Conservation (phyloP, 2,329 filamentous ascomycete genomes). For the Calonectria montana region DNA sequence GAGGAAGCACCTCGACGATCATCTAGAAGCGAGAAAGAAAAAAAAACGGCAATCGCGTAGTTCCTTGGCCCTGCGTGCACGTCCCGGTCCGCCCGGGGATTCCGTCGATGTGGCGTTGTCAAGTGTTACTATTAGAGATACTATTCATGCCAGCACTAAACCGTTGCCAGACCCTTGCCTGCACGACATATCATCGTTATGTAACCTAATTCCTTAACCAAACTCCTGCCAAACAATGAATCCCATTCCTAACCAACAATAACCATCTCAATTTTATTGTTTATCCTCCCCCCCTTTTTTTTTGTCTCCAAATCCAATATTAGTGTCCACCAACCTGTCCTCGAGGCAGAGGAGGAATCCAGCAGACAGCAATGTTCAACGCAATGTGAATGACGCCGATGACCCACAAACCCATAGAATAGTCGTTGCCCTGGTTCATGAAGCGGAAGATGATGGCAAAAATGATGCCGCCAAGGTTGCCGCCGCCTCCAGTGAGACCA, state of each 20-base stretch:
- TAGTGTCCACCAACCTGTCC: constrained; percentile 50
- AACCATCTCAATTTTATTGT: neutral
- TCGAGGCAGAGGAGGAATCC: constrained; percentile 66
- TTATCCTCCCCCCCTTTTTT: neutral
- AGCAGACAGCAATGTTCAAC: constrained; percentile 72
- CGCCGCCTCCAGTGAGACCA: constrained; percentile 81
- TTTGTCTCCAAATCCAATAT: neutral
- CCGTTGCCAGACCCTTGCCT: neutral
- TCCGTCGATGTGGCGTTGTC: neutral
- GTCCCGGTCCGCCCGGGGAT: neutral
- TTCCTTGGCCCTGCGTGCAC: neutral
- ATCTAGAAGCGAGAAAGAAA: neutral
- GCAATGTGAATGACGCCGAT: constrained; percentile 81
- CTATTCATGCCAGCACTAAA: neutral
- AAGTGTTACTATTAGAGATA: neutral
- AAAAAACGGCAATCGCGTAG: neutral
- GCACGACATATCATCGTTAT: neutral
- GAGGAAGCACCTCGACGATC: neutral
- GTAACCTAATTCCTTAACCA: neutral
- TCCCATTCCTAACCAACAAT: neutral
- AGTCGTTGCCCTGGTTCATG: constrained; percentile 69
- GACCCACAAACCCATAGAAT: constrained; percentile 80
- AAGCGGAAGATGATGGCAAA: constrained; percentile 89
- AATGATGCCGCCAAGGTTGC: constrained; percentile 87
- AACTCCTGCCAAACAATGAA: constrained; percentile 13